Conservation (phyloP, 2,329 filamentous ascomycete species). For the Trichocomaceae sp. region DNA sequence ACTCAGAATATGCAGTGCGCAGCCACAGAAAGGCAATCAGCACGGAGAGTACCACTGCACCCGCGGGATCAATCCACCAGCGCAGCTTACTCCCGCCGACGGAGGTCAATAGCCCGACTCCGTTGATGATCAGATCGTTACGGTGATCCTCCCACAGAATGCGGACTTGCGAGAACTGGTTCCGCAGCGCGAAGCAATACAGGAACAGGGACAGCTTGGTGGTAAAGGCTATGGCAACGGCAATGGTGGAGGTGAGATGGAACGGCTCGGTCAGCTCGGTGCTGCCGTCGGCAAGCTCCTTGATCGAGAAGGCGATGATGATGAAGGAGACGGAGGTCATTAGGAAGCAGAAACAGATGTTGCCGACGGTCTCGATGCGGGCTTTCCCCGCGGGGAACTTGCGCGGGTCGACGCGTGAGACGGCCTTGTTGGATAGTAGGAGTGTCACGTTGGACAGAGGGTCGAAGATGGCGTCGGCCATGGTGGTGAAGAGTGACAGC, state of each 20-base stretch:
- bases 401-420: conserved; percentile 75
- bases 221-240: conserved; percentile 72
- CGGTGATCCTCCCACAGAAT: conserved; percentile 97
- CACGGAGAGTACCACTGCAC: conserved; percentile 74
- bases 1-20: conserved; percentile 78
- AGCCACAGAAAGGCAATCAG: conserved; percentile 77
- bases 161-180: conserved; percentile 84
- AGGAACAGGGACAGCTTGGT: conserved; percentile 80
- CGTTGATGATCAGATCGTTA: conserved; percentile 96
- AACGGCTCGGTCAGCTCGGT: conserved; percentile 56
- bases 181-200: conserved; percentile 85
- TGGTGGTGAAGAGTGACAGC: conserved; percentile 94
- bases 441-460: conserved; percentile 82
- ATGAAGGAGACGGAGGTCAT: conserved; percentile 91
- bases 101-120: conserved; percentile 82
- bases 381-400: conserved; percentile 90
- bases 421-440: conserved; percentile 79
- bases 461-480: conserved; percentile 93
- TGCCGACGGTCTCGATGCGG: conserved; percentile 88
- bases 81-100: conserved; percentile 81
- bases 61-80: conserved; percentile 95
- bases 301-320: conserved; percentile 78
- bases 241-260: conserved; percentile 75
- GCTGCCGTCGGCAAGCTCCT: conserved; percentile 55
- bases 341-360: conserved; percentile 92